phyloP scores from a whole-genome alignment of 208 protist genomes.

The Leishmania major region DNA sequence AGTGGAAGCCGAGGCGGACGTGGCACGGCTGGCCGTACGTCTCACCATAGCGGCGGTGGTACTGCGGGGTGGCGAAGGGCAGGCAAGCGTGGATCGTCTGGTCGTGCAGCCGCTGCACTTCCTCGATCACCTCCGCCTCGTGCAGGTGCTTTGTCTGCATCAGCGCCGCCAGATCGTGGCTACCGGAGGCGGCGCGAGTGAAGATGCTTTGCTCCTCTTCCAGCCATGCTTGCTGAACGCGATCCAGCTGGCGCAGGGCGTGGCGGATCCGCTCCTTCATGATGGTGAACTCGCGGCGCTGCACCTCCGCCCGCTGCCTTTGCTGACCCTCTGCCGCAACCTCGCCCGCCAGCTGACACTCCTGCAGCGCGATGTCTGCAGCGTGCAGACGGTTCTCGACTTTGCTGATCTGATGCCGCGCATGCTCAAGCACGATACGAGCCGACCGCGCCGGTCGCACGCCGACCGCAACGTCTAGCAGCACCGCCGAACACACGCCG shows the following conservation, averaged over 20 bases:
- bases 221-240: constrained; percentile 49
- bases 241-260: constrained; percentile 46
- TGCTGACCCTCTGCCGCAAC: constrained; percentile 10
- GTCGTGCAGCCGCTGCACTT: constrained; percentile 71
- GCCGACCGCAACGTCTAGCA: constrained; percentile 82
- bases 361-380: constrained; percentile 50
- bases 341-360: constrained; percentile 3
- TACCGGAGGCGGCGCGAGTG: constrained; percentile 48
- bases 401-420: constrained; percentile 36
- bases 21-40: constrained; percentile 88
- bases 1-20: constrained; percentile 76
- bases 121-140: constrained; percentile 70
- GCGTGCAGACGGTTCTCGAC: constrained; percentile 65
- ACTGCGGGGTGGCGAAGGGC: constrained; percentile 84
- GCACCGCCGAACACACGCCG: constrained; percentile 60
- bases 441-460: constrained; percentile 71
- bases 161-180: constrained; percentile 50
- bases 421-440: constrained; percentile 79
- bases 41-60: constrained; percentile 77
- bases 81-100: constrained; percentile 69
- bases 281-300: constrained; percentile 60
- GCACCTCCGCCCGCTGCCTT: constrained; percentile 30
- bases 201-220: constrained; percentile 68
- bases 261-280: constrained; percentile 64
- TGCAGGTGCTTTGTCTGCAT: constrained; percentile 67